Percentiles rank a stretch among this genome's conserved stretches.
Evolutionary conservation across 495 filamentous ascomycete species (phyloP).

Genomic region (Aspergillus bridgeri): DNA sequence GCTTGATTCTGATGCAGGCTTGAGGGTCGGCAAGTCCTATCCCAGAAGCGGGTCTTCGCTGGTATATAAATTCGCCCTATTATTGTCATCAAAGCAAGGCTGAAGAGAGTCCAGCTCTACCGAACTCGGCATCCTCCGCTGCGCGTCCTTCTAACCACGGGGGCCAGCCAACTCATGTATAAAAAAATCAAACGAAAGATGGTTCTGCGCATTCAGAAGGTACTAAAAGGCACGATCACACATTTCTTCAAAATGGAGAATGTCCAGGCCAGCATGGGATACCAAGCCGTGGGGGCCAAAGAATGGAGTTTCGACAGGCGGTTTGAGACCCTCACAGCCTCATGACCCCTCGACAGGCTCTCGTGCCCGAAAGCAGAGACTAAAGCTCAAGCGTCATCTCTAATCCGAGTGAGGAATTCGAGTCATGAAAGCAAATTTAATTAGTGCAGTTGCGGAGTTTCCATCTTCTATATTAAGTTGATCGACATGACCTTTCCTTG

Average conservation of each 20-base stretch:
- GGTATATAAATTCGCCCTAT: neutral
- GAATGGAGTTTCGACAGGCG: neutral
- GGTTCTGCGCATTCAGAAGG: neutral
- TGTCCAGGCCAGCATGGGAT: neutral
- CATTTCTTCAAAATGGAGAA: neutral
- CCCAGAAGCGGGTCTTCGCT: neutral
- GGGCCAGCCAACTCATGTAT: neutral
- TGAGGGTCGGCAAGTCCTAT: neutral
- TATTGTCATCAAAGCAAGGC: neutral
- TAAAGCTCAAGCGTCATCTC: too few relatives aligned
- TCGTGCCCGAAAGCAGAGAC: too few relatives aligned
- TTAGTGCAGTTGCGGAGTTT: neutral
- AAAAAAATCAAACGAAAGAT: neutral
- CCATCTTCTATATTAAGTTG: neutral
- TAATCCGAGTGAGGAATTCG: neutral
- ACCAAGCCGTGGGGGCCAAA: neutral
- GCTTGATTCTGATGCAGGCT: neutral
- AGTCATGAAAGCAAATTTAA: neutral
- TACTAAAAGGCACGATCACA: neutral
- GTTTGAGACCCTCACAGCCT: neutral
- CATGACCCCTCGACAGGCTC: too few relatives aligned
- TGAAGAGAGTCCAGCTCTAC: neutral
- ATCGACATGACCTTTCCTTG: neutral
- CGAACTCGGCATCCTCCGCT: neutral
- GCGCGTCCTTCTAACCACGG: neutral